Evolutionary conservation across 176 grass and related monocot species (phyloP).

Genomic region (Ensete ventricosum): DNA sequence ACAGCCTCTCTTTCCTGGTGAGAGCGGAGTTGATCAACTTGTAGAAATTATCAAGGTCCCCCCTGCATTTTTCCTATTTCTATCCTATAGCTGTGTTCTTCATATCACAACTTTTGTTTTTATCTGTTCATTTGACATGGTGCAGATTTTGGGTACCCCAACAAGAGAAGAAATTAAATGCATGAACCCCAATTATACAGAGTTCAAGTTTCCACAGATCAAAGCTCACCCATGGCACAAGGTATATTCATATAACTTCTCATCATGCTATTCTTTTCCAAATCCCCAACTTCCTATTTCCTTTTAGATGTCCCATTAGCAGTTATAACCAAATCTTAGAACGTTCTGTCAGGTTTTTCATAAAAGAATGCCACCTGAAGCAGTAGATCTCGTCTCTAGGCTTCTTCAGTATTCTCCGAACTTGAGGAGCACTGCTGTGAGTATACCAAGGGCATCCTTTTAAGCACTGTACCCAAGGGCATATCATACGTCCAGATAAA

Average conservation of each 20-base stretch:
- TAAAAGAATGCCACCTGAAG: slow-evolving; percentile 60
- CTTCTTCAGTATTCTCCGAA: slow-evolving; percentile 78
- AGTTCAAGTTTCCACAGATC: slow-evolving; percentile 68
- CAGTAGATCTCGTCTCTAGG: slow-evolving; percentile 61
- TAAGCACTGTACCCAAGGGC: background rate
- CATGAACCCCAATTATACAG: slow-evolving; percentile 58
- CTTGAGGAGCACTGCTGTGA: slow-evolving; percentile 55
- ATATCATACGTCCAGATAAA: background rate
- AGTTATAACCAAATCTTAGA: background rate
- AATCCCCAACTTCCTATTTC: background rate
- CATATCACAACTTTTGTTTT: background rate
- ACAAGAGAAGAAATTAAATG: slow-evolving; percentile 72
- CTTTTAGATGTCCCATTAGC: background rate
- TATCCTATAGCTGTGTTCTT: background rate
- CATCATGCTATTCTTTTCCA: background rate
- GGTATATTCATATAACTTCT: slow-evolving; percentile 16
- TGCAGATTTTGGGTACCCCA: slow-evolving; percentile 50
- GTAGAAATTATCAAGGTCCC: slow-evolving; percentile 74
- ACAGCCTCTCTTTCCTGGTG: slow-evolving; percentile 71
- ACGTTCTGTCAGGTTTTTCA: slow-evolving; percentile 33
- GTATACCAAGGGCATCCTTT: background rate
- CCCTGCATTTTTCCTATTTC: background rate
- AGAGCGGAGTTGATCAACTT: slow-evolving; percentile 67
- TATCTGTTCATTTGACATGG: background rate
- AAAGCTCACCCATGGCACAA: slow-evolving; percentile 71